phyloP scores from a whole-genome alignment of 768 basidiomycete genomes.

The Leccinum imitatum region DNA sequence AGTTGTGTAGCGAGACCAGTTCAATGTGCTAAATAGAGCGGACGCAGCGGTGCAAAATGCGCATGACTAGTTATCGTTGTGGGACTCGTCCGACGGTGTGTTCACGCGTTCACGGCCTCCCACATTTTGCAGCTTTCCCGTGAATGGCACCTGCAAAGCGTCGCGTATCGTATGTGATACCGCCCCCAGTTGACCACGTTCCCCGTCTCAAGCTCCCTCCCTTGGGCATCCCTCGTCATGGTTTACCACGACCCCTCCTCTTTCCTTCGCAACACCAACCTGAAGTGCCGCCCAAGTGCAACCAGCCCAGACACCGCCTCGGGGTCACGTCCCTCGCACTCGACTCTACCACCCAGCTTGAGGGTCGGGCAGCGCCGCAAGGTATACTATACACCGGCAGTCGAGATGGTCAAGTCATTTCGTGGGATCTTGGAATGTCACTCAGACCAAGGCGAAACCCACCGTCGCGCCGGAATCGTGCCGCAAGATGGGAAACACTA shows the following conservation, averaged over 20 bases:
- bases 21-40: slow-evolving; percentile 1
- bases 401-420: slow-evolving; percentile 82
- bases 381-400: slow-evolving; percentile 92
- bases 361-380: slow-evolving; percentile 64
- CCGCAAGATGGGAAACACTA: slow-evolving; percentile 70
- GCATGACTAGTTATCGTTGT: slow-evolving; percentile 1
- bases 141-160: slow-evolving; percentile 51
- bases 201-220: slow-evolving; percentile 73
- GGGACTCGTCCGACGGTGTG: background rate
- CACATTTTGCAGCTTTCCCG: slow-evolving; percentile 3
- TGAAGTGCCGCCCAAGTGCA: slow-evolving; percentile 19
- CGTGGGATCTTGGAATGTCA: slow-evolving; percentile 79
- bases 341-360: slow-evolving; percentile 76
- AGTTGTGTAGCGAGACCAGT: background rate
- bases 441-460: slow-evolving; percentile 46
- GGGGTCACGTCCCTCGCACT: slow-evolving; percentile 86
- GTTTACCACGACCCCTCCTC: slow-evolving; percentile 69
- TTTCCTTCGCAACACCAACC: slow-evolving; percentile 36
- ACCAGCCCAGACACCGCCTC: slow-evolving; percentile 80
- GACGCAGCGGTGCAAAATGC: slow-evolving; percentile 9
- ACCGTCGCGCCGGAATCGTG: slow-evolving; percentile 23
- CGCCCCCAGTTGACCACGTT: slow-evolving; percentile 60
- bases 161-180: slow-evolving; percentile 87
- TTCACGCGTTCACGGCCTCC: background rate
- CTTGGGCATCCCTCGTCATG: slow-evolving; percentile 58